A percentile compares a stretch with the other conserved stretches of the same genome.
These are phyloP conservation scores for Lasiosphaeria ovina DNA, from an alignment of 495 filamentous ascomycete species.

Conservation along the genomic window DNA sequence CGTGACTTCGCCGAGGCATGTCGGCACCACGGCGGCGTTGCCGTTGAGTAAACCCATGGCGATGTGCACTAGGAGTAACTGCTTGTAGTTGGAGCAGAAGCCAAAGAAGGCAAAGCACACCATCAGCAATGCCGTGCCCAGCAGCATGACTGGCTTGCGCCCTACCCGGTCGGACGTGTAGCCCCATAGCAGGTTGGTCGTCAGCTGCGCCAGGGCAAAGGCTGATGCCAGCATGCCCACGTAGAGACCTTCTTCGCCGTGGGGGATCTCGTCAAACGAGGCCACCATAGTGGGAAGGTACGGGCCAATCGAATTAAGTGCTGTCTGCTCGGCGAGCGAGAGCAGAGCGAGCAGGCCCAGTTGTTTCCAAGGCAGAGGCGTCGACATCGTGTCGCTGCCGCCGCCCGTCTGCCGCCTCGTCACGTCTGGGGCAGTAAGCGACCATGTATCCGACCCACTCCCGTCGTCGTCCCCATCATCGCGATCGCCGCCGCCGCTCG, in stretches of 20 bases:
- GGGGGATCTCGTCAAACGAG: conserved; percentile 75
- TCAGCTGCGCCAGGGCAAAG: conserved; percentile 89
- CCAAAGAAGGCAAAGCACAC: conserved; percentile 83
- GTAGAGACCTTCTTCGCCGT: conserved; percentile 74
- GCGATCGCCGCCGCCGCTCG: background rate
- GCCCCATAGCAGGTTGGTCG: conserved; percentile 93
- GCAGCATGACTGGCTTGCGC: conserved; percentile 86
- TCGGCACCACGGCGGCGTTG: conserved; percentile 81
- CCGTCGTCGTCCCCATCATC: conserved; percentile 5
- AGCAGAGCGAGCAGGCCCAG: conserved; percentile 83
- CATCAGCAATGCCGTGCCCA: conserved; percentile 80
- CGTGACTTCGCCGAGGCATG: conserved; percentile 91
- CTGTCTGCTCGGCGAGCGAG: conserved; percentile 90
- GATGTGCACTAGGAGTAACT: conserved; percentile 79
- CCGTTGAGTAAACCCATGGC: conserved; percentile 93
- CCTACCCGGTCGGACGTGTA: conserved; percentile 85
- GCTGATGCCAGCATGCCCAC: conserved; percentile 85
- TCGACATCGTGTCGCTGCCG: conserved; percentile 43
- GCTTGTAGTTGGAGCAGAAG: conserved; percentile 76
- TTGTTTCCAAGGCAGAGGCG: conserved; percentile 79
- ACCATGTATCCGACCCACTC: conserved; percentile 16
- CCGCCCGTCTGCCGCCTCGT: conserved; percentile 14
- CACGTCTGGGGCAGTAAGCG: conserved; percentile 14
- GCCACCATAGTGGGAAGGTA: conserved; percentile 92
- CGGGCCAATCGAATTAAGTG: conserved; percentile 92